phyloP scores from a whole-genome alignment of 768 basidiomycete genomes.

The Sporobolomyces roseus region DNA sequence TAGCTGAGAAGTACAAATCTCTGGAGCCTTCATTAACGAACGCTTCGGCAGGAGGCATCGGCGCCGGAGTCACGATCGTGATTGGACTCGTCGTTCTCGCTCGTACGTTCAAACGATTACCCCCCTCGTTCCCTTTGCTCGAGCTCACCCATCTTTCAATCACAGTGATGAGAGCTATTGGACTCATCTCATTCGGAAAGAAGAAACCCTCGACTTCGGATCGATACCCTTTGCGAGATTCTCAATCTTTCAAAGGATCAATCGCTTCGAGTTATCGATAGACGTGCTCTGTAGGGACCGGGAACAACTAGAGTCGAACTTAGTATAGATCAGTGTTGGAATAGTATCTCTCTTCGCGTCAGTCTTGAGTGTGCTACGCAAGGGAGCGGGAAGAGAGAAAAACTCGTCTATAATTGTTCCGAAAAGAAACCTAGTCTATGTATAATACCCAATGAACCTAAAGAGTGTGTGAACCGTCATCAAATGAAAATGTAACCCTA shows the following conservation, averaged over 20 bases:
- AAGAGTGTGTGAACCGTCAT: too few species aligned
- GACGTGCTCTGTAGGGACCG: too few species aligned
- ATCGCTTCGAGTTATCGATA: neutral
- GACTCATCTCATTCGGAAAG: conserved; percentile 28
- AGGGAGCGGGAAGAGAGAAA: too few species aligned
- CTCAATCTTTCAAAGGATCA: conserved; percentile 14
- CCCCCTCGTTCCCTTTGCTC: neutral
- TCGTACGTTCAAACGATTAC: conserved; percentile 13
- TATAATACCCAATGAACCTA: too few species aligned
- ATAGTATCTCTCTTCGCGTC: too few species aligned
- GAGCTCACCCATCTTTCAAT: neutral
- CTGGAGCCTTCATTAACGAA: conserved; percentile 36
- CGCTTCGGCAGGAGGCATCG: conserved; percentile 45
- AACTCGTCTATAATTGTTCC: too few species aligned
- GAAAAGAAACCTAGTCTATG: too few species aligned
- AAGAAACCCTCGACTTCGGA: neutral
- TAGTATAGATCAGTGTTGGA: too few species aligned
- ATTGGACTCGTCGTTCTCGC: conserved; percentile 17
- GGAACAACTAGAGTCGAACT: too few species aligned
- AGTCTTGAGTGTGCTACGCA: too few species aligned
- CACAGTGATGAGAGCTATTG: conserved; percentile 12
- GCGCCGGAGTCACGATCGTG: conserved; percentile 43
- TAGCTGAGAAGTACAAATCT: conserved; percentile 31
- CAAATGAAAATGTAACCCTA: too few species aligned
- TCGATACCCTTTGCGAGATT: conserved; percentile 23